A percentile compares a stretch with the other conserved stretches of the same genome.
These are phyloP conservation scores for Aspergillus taichungensis DNA, from an alignment of 495 filamentous ascomycete genomes.

Conservation along the genomic window DNA sequence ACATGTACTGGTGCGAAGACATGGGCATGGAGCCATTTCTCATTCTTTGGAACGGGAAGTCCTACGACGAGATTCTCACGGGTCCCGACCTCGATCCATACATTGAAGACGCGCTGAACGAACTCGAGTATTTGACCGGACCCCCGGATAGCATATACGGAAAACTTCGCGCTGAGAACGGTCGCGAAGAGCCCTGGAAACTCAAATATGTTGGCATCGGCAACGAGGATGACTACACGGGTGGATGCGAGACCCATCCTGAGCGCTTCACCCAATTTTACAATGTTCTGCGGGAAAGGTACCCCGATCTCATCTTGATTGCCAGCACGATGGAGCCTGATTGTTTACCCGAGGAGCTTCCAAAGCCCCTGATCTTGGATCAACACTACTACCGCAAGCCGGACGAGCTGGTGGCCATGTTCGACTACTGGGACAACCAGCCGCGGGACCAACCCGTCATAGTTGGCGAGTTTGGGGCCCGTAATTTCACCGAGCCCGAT, in stretches of 20 bases:
- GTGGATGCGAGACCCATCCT: conserved; percentile 31
- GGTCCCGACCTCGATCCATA: conserved; percentile 27
- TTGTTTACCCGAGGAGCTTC: conserved; percentile 20
- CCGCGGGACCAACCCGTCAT: conserved; percentile 35
- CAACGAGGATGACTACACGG: conserved; percentile 46
- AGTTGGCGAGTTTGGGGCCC: conserved; percentile 48
- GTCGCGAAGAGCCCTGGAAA: conserved; percentile 35
- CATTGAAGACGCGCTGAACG: conserved; percentile 51
- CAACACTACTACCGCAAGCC: conserved; percentile 43
- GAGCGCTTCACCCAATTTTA: conserved; percentile 40
- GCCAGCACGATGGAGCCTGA: conserved; percentile 28
- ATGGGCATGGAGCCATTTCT: conserved; percentile 49
- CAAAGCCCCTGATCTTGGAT: conserved; percentile 34
- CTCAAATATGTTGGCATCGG: conserved; percentile 46
- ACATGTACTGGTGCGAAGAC: conserved; percentile 59
- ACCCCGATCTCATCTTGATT: conserved; percentile 38
- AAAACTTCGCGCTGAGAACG: conserved; percentile 32
- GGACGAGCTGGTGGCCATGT: conserved; percentile 41
- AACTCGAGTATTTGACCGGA: conserved; percentile 46
- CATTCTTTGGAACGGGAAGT: conserved; percentile 54
- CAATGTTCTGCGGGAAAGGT: conserved; percentile 34
- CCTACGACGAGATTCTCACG: conserved; percentile 39
- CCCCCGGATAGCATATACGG: conserved; percentile 27
- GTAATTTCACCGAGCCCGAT: conserved; percentile 35
- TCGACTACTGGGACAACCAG: conserved; percentile 47